Percentiles rank a stretch among this genome's conserved stretches.
Conservation (phyloP, 805 yeast genomes). For the Saturnispora galanensis region DNA sequence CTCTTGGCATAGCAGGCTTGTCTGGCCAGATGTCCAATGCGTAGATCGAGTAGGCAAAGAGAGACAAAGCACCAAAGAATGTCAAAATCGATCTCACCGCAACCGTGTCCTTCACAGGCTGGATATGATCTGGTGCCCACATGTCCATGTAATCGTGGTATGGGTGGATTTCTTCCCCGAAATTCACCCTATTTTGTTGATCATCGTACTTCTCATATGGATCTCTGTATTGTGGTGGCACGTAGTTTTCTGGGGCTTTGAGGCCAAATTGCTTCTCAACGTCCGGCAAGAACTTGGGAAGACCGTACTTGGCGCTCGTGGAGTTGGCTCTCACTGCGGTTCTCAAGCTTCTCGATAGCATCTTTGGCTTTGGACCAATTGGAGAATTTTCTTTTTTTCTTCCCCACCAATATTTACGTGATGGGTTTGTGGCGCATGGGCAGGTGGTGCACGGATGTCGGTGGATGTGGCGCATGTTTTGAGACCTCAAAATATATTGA, state of each 20-base stretch:
- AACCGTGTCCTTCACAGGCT: slow-evolving; percentile 45
- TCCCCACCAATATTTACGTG: neutral
- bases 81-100: slow-evolving; percentile 51
- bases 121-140: slow-evolving; percentile 79
- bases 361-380: neutral
- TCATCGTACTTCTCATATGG: slow-evolving; percentile 72
- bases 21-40: slow-evolving; percentile 49
- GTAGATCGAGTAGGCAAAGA: slow-evolving; percentile 36
- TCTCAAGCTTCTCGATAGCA: slow-evolving; percentile 5
- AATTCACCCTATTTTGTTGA: slow-evolving; percentile 71
- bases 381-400: neutral
- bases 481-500: too few relatives aligned
- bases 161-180: slow-evolving; percentile 60
- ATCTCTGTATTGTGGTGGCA: slow-evolving; percentile 47
- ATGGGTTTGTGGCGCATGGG: neutral
- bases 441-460: neutral
- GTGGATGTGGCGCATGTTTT: neutral
- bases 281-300: slow-evolving; percentile 26
- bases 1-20: slow-evolving; percentile 66
- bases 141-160: slow-evolving; percentile 67
- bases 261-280: slow-evolving; percentile 35
- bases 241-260: slow-evolving; percentile 45
- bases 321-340: slow-evolving; percentile 9
- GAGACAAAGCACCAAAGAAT: slow-evolving; percentile 43
- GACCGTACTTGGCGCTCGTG: slow-evolving; percentile 13